Evolutionary conservation across 2,329 filamentous ascomycete genomes (phyloP), one percentile per base, ranked within the genome.

Genomic region (Fusarium nisikadoi): DNA sequence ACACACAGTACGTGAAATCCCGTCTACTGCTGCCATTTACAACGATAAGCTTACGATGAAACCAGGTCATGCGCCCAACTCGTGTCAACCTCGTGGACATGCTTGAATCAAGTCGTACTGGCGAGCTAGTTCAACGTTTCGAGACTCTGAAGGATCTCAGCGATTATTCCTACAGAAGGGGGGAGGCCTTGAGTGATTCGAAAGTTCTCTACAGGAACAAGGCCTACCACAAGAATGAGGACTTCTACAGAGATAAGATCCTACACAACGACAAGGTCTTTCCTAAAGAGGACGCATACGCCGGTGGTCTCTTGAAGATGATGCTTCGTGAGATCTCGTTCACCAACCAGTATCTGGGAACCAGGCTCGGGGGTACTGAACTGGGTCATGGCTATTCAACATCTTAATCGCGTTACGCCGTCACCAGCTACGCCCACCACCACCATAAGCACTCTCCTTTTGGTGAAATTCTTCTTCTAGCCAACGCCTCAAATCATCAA

Each of bases 71-170:
- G 25, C 41, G 50, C 16, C 33, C 38, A 9, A 60, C 19, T 4
- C 54, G 55, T n/a, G 71, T 74, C 27, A 72, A 74, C 41, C 58
- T 73, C 12, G 56, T 68, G 5, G 71, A 64, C 49, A 42, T 74
- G 31, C 23, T 41, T 14, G 6, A 41, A 8, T 41, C 20, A 17
- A 59, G 57, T 42, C 8, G 25, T 46, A 5, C 31, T 47, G 3
- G 38, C 13, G 7, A 41, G 13, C 20, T 20, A 41, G 67, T 71
- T 17, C n/a, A 63, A 25, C 36, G 43, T 13, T 73, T 74, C 45
- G n/a, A 62, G 6, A 33, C 38, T 3, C 19, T 58, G 11, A 8
- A 59, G 6, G 61, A 47, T 17, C 33, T 74, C 17, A 54, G 50
- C 11, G 6, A 50, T 2, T 73, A 70, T 47, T 29, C 27, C 27